Conservation (phyloP, 2,329 filamentous ascomycete genomes). For the Dothideomycetes sp. region DNA sequence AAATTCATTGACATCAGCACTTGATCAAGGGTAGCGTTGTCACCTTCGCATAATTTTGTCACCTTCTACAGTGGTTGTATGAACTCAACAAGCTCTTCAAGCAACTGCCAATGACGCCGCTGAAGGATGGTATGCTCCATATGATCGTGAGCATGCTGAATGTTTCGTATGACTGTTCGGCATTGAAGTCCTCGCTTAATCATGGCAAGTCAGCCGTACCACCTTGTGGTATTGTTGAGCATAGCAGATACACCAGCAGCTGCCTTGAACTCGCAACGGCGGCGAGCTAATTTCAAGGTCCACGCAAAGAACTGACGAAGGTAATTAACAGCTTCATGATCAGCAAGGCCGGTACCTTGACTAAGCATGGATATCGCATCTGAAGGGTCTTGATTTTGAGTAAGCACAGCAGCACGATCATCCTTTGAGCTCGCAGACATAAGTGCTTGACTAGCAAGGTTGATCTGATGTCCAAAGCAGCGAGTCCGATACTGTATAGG, state of each 20-base stretch:
- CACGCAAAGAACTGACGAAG: neutral
- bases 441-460: conserved; percentile 1
- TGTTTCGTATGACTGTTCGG: neutral
- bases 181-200: conserved; percentile 1
- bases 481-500: neutral
- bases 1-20: neutral
- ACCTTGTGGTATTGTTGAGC: neutral
- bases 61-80: neutral
- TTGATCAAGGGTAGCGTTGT: neutral
- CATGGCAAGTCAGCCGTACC: neutral
- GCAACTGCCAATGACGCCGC: neutral
- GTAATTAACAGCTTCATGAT: neutral
- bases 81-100: neutral
- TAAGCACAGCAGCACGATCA: neutral
- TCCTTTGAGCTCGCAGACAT: neutral
- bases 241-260: neutral
- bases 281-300: neutral
- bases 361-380: neutral
- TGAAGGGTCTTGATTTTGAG: neutral
- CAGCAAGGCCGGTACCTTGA: neutral
- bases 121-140: neutral
- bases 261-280: neutral
- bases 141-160: neutral
- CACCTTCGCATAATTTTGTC: neutral
- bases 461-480: neutral